A percentile compares a stretch with the other conserved stretches of the same genome.
These are phyloP conservation scores for Fusarium continuum DNA, from an alignment of 2,329 filamentous ascomycete species.

Conservation along the genomic window DNA sequence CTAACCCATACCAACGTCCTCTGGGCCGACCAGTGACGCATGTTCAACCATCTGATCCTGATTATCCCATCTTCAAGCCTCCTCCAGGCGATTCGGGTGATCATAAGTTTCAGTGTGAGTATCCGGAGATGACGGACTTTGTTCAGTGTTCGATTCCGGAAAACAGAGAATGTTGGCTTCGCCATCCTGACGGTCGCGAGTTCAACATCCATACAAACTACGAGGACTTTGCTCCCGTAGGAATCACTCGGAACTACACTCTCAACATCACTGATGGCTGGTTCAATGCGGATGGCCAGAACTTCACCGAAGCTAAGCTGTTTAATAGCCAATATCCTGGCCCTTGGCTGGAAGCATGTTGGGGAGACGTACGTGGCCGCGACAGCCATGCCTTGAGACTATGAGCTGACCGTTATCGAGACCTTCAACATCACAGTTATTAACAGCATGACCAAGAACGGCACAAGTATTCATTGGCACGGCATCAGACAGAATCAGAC, in stretches of 20 bases:
- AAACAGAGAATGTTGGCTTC: slow-evolving; percentile 43
- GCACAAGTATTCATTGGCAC: slow-evolving; percentile 40
- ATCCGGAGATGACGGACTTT: slow-evolving; percentile 39
- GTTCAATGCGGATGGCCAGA: slow-evolving; percentile 38
- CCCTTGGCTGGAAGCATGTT: slow-evolving; percentile 44
- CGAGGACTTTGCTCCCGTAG: slow-evolving; percentile 33
- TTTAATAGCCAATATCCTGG: slow-evolving; percentile 43
- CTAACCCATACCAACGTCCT: slow-evolving; percentile 14
- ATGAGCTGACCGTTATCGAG: not conserved
- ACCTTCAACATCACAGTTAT: slow-evolving; percentile 30
- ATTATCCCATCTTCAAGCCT: slow-evolving; percentile 19
- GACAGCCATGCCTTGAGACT: rapidly evolving
- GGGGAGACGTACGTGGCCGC: slow-evolving; percentile 38
- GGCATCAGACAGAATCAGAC: slow-evolving; percentile 34
- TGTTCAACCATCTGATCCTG: not conserved
- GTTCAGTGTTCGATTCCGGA: slow-evolving; percentile 37
- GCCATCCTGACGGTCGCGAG: slow-evolving; percentile 28
- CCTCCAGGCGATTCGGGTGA: slow-evolving; percentile 16
- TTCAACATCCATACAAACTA: slow-evolving; percentile 44
- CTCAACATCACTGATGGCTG: slow-evolving; percentile 29
- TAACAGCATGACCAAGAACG: slow-evolving; percentile 29
- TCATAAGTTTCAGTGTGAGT: slow-evolving; percentile 40
- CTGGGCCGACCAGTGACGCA: slow-evolving; percentile 10
- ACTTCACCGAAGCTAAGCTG: slow-evolving; percentile 35
- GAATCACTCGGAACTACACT: slow-evolving; percentile 34